Percentiles rank a stretch among this genome's conserved stretches.
phyloP scores from a whole-genome alignment of 129 eudicot genomes.

The Scalesia atractyloides region DNA sequence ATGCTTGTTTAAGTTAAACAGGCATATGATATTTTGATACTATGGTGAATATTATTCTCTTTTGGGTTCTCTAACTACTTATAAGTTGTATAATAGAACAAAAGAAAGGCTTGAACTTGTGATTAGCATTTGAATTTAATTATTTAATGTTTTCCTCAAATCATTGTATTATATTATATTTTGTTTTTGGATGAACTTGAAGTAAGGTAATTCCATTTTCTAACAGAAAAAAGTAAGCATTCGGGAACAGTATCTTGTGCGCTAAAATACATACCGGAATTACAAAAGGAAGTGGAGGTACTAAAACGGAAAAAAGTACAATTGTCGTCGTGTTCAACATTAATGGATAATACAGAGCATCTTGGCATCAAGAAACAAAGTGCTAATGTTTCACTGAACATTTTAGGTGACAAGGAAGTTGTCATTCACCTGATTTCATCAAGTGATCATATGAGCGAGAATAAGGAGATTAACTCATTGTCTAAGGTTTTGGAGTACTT shows the following conservation, averaged over 20 bases:
- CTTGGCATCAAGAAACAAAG: conserved; percentile 17
- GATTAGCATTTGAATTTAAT: not conserved
- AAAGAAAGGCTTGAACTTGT: not conserved
- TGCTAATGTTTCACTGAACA: not conserved
- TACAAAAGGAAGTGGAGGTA: conserved; percentile 47
- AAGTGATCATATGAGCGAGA: not conserved
- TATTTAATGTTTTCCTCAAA: not conserved
- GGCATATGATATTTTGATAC: not conserved
- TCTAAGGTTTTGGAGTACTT: conserved; percentile 32
- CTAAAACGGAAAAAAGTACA: conserved; percentile 33
- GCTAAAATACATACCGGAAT: conserved; percentile 51
- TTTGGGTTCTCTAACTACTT: not conserved
- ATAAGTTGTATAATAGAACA: not conserved
- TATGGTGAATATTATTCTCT: no score
- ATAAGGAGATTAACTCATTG: conserved; percentile 4
- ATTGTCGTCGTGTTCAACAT: conserved; percentile 17
- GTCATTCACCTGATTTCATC: conserved; percentile 44
- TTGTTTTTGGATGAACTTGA: not conserved
- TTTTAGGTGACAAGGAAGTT: conserved; percentile 38
- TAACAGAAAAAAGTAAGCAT: conserved; percentile 51
- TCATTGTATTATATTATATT: not conserved
- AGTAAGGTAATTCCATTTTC: conserved; percentile 3
- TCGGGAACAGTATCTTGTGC: conserved; percentile 33
- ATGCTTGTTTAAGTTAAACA: not conserved
- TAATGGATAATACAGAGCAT: not conserved